A percentile compares a stretch with the other conserved stretches of the same genome.
Evolutionary conservation across 345 rosid genomes (phyloP).

Genomic region (Aquilaria malaccensis): DNA sequence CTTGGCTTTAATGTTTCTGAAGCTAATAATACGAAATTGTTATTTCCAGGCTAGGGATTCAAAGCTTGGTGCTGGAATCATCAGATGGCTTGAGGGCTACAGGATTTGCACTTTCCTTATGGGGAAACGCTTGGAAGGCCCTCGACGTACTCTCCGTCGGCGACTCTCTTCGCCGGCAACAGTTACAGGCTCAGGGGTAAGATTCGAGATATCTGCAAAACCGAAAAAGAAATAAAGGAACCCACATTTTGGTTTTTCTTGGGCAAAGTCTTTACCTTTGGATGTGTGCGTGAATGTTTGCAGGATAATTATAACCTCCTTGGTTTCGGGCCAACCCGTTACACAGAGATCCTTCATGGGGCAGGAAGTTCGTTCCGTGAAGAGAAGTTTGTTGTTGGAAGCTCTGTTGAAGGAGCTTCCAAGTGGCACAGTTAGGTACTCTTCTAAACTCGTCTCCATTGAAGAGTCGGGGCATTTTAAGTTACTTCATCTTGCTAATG

Average conservation of each 20-base stretch:
- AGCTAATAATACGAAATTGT: too few relatives aligned
- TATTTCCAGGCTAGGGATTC: slow-evolving; percentile 49
- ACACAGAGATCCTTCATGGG: slow-evolving; percentile 1
- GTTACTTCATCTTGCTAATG: slow-evolving; percentile 13
- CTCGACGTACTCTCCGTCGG: slow-evolving; percentile 56
- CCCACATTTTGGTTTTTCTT: not conserved
- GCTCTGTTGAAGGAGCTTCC: slow-evolving; percentile 51
- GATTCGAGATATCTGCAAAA: not conserved
- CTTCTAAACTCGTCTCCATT: slow-evolving; percentile 56
- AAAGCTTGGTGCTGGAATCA: slow-evolving; percentile 65
- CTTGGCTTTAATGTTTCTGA: too few relatives aligned
- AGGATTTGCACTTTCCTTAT: slow-evolving; percentile 46
- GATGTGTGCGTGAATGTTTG: not conserved
- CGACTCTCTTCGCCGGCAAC: slow-evolving; percentile 36
- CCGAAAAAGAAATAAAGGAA: not conserved
- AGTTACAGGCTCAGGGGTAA: slow-evolving; percentile 11
- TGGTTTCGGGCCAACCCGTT: not conserved
- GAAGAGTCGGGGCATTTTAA: slow-evolving; percentile 50
- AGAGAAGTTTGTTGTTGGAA: slow-evolving; percentile 53
- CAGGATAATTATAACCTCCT: slow-evolving; percentile 4
- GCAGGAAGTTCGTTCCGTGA: slow-evolving; percentile 44
- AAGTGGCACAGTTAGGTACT: slow-evolving; percentile 44
- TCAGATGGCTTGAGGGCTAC: slow-evolving; percentile 42
- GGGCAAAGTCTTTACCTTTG: not conserved
- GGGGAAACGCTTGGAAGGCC: slow-evolving; percentile 74